phyloP scores from a whole-genome alignment of 306 rosid species.

The Sicyos baderoa region DNA sequence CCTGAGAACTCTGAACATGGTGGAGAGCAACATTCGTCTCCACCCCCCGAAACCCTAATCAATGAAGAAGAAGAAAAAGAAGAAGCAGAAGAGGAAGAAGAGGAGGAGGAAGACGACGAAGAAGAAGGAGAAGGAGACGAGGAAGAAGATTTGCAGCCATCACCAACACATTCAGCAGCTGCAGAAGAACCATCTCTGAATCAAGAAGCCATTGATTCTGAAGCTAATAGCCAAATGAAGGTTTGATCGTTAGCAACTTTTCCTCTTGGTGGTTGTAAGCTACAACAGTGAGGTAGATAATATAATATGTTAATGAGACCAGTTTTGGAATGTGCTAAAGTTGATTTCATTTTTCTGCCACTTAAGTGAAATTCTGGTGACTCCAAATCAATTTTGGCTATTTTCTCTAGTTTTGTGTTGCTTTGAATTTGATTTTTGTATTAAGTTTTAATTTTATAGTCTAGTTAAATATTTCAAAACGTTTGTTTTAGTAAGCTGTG shows the following conservation, averaged over 20 bases:
- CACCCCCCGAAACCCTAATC: neutral
- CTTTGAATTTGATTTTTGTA: neutral
- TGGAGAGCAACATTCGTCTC: neutral
- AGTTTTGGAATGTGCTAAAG: neutral
- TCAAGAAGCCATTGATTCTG: slow-evolving; percentile 11
- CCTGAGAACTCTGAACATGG: slow-evolving; percentile 29
- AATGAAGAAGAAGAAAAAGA: slow-evolving; percentile 7
- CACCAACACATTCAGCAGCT: neutral
- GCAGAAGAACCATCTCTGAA: slow-evolving; percentile 1
- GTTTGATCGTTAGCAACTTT: neutral
- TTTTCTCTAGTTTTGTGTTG: neutral
- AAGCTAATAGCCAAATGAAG: neutral
- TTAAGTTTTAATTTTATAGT: neutral
- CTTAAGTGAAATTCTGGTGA: neutral
- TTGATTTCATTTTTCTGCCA: neutral
- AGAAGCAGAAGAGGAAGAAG: slow-evolving; percentile 8
- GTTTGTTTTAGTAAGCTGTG: too few relatives aligned
- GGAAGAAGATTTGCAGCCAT: slow-evolving; percentile 8
- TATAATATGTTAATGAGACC: neutral
- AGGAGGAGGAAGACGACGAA: slow-evolving; percentile 9
- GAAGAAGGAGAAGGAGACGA: slow-evolving; percentile 7
- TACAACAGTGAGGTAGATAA: slow-evolving; percentile 8
- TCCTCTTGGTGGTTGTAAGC: slow-evolving; percentile 14
- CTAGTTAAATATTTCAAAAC: neutral
- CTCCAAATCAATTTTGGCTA: neutral